Percentiles rank a stretch among this genome's conserved stretches.
phyloP scores from a whole-genome alignment of 2,329 filamentous ascomycete species.

The Ascochyta lentis region DNA sequence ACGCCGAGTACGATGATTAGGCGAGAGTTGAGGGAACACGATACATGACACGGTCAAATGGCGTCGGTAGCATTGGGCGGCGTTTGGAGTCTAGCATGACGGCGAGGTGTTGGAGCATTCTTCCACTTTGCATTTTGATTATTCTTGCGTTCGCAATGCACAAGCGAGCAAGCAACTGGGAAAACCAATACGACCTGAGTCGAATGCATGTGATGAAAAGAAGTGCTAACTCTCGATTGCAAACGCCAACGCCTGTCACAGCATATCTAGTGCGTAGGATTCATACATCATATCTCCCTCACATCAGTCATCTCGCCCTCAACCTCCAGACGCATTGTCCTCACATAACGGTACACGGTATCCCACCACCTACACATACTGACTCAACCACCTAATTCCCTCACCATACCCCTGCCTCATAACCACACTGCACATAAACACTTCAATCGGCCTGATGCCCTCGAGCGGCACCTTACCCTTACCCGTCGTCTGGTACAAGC shows the following conservation, averaged over 20 bases:
- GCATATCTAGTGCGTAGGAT: constrained; percentile 1
- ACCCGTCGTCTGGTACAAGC: constrained; percentile 75
- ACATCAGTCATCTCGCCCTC: not conserved
- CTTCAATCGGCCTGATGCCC: constrained; percentile 70
- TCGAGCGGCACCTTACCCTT: constrained; percentile 49
- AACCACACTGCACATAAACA: constrained; percentile 97
- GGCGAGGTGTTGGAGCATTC: not conserved
- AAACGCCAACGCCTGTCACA: constrained; percentile 18
- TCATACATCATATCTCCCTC: not conserved
- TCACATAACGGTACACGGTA: not conserved
- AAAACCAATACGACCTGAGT: too few species aligned
- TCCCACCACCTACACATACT: constrained; percentile 44
- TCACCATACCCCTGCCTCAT: constrained; percentile 79
- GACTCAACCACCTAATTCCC: constrained; percentile 52
- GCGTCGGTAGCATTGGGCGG: constrained; percentile 22
- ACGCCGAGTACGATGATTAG: constrained; percentile 54
- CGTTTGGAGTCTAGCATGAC: constrained; percentile 11
- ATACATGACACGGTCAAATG: constrained; percentile 3
- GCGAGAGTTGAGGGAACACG: not conserved
- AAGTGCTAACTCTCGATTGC: constrained; percentile 5
- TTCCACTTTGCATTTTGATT: not conserved
- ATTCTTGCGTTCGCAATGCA: not conserved
- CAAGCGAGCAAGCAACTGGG: not conserved
- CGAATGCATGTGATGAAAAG: not conserved
- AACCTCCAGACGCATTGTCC: not conserved